A percentile compares a stretch with the other conserved stretches of the same genome.
Conservation (phyloP, 306 rosid genomes). For the Vigna angularis region DNA sequence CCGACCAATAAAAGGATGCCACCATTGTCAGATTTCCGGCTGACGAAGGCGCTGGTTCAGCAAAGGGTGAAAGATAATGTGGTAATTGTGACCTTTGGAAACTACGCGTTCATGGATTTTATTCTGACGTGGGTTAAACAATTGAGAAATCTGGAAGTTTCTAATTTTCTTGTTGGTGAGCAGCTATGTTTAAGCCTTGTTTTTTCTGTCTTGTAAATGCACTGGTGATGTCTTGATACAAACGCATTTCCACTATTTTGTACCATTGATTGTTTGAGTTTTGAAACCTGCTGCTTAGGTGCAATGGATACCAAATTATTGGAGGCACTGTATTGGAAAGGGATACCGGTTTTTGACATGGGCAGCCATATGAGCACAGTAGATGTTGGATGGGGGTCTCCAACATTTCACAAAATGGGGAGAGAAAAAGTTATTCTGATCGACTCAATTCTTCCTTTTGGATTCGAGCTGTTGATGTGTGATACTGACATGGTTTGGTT, state of each 20-base stretch:
- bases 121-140: constrained; percentile 89
- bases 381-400: constrained; percentile 95
- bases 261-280: constrained; percentile 35
- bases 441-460: constrained; percentile 79
- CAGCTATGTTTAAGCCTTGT: constrained; percentile 6
- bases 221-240: constrained; percentile 19
- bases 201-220: constrained; percentile 7
- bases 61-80: constrained; percentile 82
- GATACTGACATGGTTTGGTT: constrained; percentile 98
- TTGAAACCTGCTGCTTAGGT: constrained; percentile 60
- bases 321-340: constrained; percentile 96
- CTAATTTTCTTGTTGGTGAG: constrained; percentile 93
- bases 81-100: constrained; percentile 85
- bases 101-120: constrained; percentile 94
- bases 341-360: constrained; percentile 96
- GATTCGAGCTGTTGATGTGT: constrained; percentile 88
- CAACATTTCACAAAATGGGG: constrained; percentile 95
- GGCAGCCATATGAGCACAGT: constrained; percentile 93
- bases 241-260: constrained; percentile 11
- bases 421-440: constrained; percentile 89
- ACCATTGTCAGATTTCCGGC: constrained; percentile 60
- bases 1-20: constrained; percentile 66
- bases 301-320: constrained; percentile 91
- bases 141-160: constrained; percentile 72
- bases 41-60: constrained; percentile 76